Evolutionary conservation across 1,284 basidiomycete genomes (phyloP), one percentile per base, ranked within the genome.

Genomic region (Leccinum holopus): DNA sequence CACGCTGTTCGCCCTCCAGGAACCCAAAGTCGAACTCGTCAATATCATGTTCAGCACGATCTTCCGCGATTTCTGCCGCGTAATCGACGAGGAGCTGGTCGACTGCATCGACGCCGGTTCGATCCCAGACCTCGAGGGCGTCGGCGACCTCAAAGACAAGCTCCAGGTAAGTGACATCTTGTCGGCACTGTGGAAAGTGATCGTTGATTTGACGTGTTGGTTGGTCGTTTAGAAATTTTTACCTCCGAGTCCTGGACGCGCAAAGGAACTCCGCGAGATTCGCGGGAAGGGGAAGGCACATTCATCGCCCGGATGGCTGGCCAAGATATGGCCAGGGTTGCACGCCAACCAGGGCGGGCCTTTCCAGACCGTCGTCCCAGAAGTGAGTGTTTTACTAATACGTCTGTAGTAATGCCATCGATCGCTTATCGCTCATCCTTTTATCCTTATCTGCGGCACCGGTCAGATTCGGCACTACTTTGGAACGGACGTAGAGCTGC

Each of bases 281-380:
- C 61, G 56, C 0, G 53, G 39, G 5, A 21, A 58, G 6, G 18
- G 25, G 0, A 16, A 28, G 3, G 51, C 9, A 3, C 51, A 30
- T 14, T 53, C 63, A 1, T 61, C 62, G 0, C 56, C 60, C 1
- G 68, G 66, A 16, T 71, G 64, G 64, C 54, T 71, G 5, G 65
- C 61, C 16, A 69, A 60, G 51, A 58, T 70, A 7, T 72, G 71
- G 70, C 68, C 65, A 6, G 57, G 54, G 3, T 25, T 73, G 21
- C 60, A 55, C 1, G 61, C 69, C 37, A 74, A 69, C 32, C 72
- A 66, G 14, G 70, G 72, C 7, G 71, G 65, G 7, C 63, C 63
- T n/a, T 72, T 72, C 58, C 63, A 59, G 37, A 72, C 55, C 11
- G 65, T 69, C 0, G 62, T 69, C 12, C 69, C 67, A 0, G 67